These are phyloP conservation scores for Ascochyta pisi DNA, from an alignment of 2,329 filamentous ascomycete genomes.

Conservation along the genomic window DNA sequence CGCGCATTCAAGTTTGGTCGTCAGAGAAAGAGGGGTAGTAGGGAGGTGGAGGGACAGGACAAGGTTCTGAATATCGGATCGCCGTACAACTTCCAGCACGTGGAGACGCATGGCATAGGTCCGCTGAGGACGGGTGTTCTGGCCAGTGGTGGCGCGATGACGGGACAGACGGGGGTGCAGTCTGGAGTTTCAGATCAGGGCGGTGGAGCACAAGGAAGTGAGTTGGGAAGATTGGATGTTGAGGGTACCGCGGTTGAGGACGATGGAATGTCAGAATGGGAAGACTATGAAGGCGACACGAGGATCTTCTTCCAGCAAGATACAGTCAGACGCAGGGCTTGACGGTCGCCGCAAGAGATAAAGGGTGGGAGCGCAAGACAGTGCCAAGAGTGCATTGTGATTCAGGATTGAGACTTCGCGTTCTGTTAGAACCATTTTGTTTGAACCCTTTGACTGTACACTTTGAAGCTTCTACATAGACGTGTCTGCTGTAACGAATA, in stretches of 20 bases:
- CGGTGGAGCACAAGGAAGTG: background rate
- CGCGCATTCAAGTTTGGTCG: constrained; percentile 1
- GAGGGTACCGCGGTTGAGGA: constrained; percentile 1
- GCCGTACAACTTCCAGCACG: background rate
- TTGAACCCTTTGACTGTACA: too few species aligned
- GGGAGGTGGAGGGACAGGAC: background rate
- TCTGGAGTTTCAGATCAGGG: background rate
- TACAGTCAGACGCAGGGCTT: background rate
- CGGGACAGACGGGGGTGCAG: background rate
- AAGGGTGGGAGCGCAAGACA: too few species aligned
- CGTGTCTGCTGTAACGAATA: too few species aligned
- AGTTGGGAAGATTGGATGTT: background rate
- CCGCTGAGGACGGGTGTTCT: background rate
- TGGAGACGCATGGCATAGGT: background rate
- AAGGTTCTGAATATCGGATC: background rate
- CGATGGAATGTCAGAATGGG: constrained; percentile 1
- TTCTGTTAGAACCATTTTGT: too few species aligned
- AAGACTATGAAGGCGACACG: background rate
- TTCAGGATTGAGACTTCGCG: too few species aligned
- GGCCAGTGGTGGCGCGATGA: background rate
- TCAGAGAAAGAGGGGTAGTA: background rate
- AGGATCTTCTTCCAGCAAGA: background rate
- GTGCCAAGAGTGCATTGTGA: too few species aligned
- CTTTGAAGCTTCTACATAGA: too few species aligned
- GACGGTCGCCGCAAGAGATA: background rate